Evolutionary conservation across 768 basidiomycete species (phyloP), one percentile per base, ranked within the genome.

Genomic region (Pleurotus tuber-regium): DNA sequence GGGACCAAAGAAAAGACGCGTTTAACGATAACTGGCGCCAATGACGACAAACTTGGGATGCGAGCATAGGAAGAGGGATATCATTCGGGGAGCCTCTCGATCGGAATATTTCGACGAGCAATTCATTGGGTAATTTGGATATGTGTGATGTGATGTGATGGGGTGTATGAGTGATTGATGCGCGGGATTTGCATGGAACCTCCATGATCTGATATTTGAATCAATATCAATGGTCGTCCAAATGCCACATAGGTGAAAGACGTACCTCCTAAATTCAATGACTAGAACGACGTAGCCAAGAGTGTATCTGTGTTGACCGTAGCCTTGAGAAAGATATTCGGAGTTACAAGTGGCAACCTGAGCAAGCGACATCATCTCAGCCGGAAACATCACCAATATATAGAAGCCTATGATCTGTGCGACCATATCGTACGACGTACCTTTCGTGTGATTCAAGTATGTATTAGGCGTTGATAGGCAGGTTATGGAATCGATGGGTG

Each of bases 21-120:
- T 48, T 48, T 12, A 48, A 35, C 28, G 46, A 48, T 11, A 48
- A 21, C 31, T 19, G 28, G 9, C 46, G 46, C 46, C 46, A 48
- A 23, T 35, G 46, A 24, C 12, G 46, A 16, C 46, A 48, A 14
- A 48, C 46, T 35, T 48, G 46, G 2, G 46, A 48, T 3, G 24
- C 46, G 46, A 19, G 18, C 12, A 48, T 48, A 10, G 46, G 46
- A 2, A 48, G 29, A 2, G 46, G 46, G 18, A 48, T 35, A 1
- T 48, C 29, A 35, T 31, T 48, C 12, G 46, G 46, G 11, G 46
- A 48, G 23, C 31, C 23, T 35, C 46, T 48, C n/a, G 30, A 10
- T 1, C 31, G 29, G 29, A 48, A 48, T 31, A 48, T 48, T 19
- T 48, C 46, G 21, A 48, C 4, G 23, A 48, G 46, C 2, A 48